Evolutionary conservation across 148 eudicot genomes (phyloP).

Genomic region (Mesembryanthemum crystallinum): DNA sequence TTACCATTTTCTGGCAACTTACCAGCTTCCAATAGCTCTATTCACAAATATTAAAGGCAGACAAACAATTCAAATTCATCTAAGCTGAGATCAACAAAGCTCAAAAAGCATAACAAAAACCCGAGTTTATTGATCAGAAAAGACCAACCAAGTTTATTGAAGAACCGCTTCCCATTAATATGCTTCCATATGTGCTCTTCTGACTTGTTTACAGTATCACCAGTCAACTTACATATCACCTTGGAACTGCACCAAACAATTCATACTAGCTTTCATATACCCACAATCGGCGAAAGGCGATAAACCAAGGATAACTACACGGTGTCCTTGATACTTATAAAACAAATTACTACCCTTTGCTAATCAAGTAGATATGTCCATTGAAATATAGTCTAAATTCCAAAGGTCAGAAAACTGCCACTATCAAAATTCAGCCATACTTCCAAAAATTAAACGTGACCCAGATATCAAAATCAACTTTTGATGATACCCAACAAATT

Average conservation of each 20-base stretch:
- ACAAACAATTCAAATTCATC: conserved; percentile 1
- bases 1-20: conserved; percentile 28
- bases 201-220: conserved; percentile 63
- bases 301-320: background rate
- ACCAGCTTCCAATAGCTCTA: conserved; percentile 78
- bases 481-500: background rate
- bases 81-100: conserved; percentile 1
- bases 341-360: background rate
- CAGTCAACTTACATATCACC: conserved; percentile 80
- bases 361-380: background rate
- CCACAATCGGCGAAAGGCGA: background rate
- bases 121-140: background rate
- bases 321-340: background rate
- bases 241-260: conserved; percentile 53
- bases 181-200: conserved; percentile 99
- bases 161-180: conserved; percentile 81
- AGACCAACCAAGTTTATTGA: conserved; percentile 72
- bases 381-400: background rate
- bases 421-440: background rate
- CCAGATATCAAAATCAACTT: conserved; percentile 9
- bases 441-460: background rate
- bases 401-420: background rate
- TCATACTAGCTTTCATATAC: background rate
- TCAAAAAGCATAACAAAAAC: background rate
- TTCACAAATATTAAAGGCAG: conserved; percentile 6